A percentile compares a stretch with the other conserved stretches of the same genome.
phyloP scores from a whole-genome alignment of 2,329 filamentous ascomycete genomes.

The Cordyceps cateniannulata region DNA sequence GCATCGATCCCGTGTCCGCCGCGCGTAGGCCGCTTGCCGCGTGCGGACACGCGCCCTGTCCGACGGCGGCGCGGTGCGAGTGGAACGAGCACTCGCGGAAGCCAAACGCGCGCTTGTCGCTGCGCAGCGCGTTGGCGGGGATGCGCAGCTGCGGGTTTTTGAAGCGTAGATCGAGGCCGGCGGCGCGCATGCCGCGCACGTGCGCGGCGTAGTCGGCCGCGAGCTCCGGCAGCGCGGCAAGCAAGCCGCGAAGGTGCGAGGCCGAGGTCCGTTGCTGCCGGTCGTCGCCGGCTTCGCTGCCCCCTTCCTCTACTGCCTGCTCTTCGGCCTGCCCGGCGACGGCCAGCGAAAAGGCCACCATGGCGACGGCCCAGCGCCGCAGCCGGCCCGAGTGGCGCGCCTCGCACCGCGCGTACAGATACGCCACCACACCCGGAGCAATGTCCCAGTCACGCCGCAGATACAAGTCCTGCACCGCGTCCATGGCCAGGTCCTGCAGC shows the following conservation, averaged over 20 bases:
- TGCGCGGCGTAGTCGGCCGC: constrained; percentile 45
- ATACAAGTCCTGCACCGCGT: constrained; percentile 53
- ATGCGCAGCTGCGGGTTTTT: constrained; percentile 57
- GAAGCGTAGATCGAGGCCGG: constrained; percentile 44
- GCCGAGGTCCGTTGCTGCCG: constrained; percentile 15
- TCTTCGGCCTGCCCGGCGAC: constrained; percentile 20
- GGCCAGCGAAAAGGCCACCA: constrained; percentile 51
- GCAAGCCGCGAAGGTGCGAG: constrained; percentile 35
- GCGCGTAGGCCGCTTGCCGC: constrained; percentile 12
- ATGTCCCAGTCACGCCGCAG: constrained; percentile 54
- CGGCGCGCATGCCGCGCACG: constrained; percentile 44
- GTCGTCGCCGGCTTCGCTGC: too few species aligned
- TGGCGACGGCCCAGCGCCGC: constrained; percentile 53
- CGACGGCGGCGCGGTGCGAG: constrained; percentile 48
- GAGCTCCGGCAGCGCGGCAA: constrained; percentile 40
- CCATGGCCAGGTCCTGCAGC: constrained; percentile 52
- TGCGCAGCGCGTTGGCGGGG: constrained; percentile 47
- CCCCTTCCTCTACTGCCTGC: constrained; percentile 14
- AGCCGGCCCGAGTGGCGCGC: constrained; percentile 43
- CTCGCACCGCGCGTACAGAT: constrained; percentile 49
- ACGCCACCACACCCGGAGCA: constrained; percentile 42
- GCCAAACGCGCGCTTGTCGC: constrained; percentile 52
- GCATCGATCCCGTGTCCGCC: background rate
- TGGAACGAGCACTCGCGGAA: constrained; percentile 57
- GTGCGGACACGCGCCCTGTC: constrained; percentile 49